phyloP scores from a whole-genome alignment of 2,329 filamentous ascomycete species.

The Chaetomiaceae sp. region DNA sequence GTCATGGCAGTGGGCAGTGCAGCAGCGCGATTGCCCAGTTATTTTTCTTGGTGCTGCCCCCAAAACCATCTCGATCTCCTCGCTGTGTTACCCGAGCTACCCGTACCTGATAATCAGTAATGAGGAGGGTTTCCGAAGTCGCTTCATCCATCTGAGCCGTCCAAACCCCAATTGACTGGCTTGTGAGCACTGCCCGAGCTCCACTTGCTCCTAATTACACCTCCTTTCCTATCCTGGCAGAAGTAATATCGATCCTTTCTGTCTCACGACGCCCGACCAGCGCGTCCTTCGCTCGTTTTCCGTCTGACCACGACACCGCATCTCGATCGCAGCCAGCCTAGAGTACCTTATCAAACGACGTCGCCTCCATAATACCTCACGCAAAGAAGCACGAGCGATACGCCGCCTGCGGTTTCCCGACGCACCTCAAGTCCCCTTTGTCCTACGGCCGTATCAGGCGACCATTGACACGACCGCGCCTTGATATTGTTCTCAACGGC shows the following conservation, averaged over 20 bases:
- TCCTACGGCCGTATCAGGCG: conserved; percentile 5
- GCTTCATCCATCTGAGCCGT: neutral
- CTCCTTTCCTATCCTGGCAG: conserved; percentile 13
- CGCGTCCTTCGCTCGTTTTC: neutral
- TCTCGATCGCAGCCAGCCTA: neutral
- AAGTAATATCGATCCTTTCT: conserved; percentile 8
- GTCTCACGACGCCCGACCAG: neutral
- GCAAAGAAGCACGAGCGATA: neutral
- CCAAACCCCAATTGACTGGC: neutral
- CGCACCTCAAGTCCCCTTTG: conserved; percentile 3
- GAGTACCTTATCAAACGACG: neutral
- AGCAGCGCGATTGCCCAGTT: neutral
- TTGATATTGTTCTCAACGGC: conserved; percentile 16
- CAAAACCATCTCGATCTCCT: neutral
- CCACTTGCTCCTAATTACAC: conserved; percentile 5
- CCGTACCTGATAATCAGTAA: neutral
- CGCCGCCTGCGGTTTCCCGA: neutral
- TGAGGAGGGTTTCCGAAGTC: neutral
- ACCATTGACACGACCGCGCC: conserved; percentile 1
- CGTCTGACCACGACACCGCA: neutral
- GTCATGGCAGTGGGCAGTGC: conserved; percentile 17
- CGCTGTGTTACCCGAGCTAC: neutral
- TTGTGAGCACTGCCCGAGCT: neutral
- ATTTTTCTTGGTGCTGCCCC: conserved; percentile 11
- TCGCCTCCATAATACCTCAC: neutral